Evolutionary conservation across 1,139 yeast species (phyloP), one percentile per base, ranked within the genome.

Genomic region (Hemisphaericaspora xylanilytica): DNA sequence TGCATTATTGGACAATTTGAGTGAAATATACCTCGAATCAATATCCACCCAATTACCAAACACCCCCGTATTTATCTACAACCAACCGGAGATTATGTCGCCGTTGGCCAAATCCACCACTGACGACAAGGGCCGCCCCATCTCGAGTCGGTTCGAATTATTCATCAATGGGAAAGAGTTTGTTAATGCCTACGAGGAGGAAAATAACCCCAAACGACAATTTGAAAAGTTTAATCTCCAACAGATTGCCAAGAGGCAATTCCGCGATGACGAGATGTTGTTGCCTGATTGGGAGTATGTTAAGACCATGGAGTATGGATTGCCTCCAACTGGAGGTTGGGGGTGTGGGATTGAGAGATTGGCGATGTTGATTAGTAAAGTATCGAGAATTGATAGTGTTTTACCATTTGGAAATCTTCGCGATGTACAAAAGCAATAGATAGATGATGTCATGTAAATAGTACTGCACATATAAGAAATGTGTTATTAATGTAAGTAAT

Each of bases 251-350:
- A 75, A 76, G 39, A 61, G 60, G 3, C 68, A 72, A 12, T 72
- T 59, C 44, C 58, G 67, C 9, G 95, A 87, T 51, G 59, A 64
- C 2, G 96, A 87, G 45, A 63, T 80, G 20, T 65, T 85, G 33
- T 59, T 84, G 0, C 87, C 95, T 0, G 98, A 92, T 59, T 69
- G 78, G 56, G 70, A 72, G 33, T 92, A 80, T 55, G 77, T 88
- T 2, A 70, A 76, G 32, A 78, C 83, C 11, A 80, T 94, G 86
- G 92, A 88, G 54, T 86, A 84, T 73, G 97, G 96, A 1, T 73
- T 94, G 60, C 97, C 98, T 3, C 98, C 98, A 0, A 90, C 97
- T 2, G 97, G 96, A 1, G 99, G 99, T 0, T 87, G 96, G 88
- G 99, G 98, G 0, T 67, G 95, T 46, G 99, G 99, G 0, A 73